phyloP scores from a whole-genome alignment of 345 rosid species.

The Rhizophora apiculata region DNA sequence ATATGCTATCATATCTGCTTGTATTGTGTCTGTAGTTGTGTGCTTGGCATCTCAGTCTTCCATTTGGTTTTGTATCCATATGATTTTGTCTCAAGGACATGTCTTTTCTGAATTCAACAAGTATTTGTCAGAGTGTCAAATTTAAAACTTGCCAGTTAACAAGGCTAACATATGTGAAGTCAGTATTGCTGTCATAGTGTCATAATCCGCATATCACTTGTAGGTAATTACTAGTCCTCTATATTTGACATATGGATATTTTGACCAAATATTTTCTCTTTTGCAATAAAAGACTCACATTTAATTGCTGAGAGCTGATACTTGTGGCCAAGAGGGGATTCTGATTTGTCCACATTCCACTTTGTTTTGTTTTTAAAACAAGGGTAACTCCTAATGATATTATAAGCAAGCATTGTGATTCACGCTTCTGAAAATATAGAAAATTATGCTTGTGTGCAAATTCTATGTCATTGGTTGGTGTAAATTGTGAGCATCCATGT shows the following conservation, averaged over 20 bases:
- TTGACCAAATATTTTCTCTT: neutral
- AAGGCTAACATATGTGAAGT: neutral
- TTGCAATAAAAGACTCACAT: neutral
- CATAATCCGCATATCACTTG: no score
- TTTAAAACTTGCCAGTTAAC: neutral
- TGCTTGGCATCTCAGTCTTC: neutral
- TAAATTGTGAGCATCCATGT: no score
- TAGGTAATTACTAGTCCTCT: neutral
- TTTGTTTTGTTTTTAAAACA: no score
- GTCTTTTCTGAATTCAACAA: neutral
- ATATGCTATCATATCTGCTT: neutral
- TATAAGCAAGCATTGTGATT: no score
- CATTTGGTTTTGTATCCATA: neutral
- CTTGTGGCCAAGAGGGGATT: no score
- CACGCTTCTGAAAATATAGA: no score
- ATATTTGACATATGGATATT: neutral
- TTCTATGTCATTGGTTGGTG: no score
- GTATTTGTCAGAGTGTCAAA: neutral
- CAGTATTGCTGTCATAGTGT: no score
- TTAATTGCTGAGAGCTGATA: neutral
- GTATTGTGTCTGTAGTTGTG: neutral
- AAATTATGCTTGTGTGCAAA: no score
- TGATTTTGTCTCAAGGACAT: neutral
- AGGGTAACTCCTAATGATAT: no score
- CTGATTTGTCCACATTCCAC: no score